Evolutionary conservation across 2,329 filamentous ascomycete species (phyloP), one percentile per base, ranked within the genome.

Genomic region (Calonectria pseudoturangicola): DNA sequence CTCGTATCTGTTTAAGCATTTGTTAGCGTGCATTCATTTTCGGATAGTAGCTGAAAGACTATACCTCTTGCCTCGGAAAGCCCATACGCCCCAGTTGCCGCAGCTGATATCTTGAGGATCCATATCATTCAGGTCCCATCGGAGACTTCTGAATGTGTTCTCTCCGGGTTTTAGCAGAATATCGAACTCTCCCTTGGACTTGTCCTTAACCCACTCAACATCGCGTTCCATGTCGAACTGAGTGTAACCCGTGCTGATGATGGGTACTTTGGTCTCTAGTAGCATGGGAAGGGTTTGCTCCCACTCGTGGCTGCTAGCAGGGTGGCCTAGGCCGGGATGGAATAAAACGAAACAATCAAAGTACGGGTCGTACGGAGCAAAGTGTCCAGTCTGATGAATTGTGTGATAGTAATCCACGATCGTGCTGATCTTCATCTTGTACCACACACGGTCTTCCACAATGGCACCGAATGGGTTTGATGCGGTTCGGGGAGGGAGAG

Each of bases 321-420:
- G 96, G 83, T 99, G 97, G 15, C 97, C 97, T 21, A 99, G 90
- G 10, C 97, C 97, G 0, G 97, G 97, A 81, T 99, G 97, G 89
- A 98, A 99, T 65, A 98, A 90, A 80, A 99, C 92, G 82, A 99
- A 98, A 84, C 94, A 97, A 87, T 99, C 97, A 84, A 99, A 98
- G 86, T 99, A 99, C 0, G 97, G 97, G 82, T 99, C 97, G 82
- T 97, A 98, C 0, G 97, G 97, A 71, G 94, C 92, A 86, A 98
- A 99, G 82, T 96, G 91, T 60, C 95, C 93, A 0, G 96, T 94
- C 82, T 95, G 92, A 86, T 99, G 96, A 78, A 99, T 91, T 2
- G 95, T 98, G 85, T 99, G 96, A 87, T 97, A 99, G 86, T 99
- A 98, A 79, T 99, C 97, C 65, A 98, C 96, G 81, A 96, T 98